Evolutionary conservation across 306 rosid species (phyloP).

Genomic region (Cicer arietinum): DNA sequence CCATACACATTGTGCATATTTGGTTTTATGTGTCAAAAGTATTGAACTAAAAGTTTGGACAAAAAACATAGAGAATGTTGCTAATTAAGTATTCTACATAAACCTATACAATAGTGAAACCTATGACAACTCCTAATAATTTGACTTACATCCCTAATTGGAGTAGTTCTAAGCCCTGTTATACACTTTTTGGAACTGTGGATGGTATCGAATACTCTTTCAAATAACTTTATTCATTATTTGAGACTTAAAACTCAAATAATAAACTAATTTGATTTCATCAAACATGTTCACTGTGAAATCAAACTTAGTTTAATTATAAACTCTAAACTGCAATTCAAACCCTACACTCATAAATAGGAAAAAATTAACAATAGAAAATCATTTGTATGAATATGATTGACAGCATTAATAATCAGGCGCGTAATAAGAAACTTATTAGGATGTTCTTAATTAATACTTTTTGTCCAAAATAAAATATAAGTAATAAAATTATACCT

Average conservation of each 20-base stretch:
- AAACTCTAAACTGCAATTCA: background rate
- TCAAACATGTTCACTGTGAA: background rate
- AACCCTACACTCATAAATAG: background rate
- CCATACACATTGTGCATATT: background rate
- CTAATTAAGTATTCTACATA: too few relatives aligned
- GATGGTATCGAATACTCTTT: background rate
- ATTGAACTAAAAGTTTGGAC: background rate
- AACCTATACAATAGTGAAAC: too few relatives aligned
- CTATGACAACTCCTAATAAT: too few relatives aligned
- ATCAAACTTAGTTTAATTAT: background rate
- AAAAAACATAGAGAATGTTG: background rate
- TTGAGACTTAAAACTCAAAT: background rate
- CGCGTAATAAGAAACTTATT: too few relatives aligned
- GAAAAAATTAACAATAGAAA: background rate
- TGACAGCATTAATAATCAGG: background rate
- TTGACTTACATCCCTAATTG: too few relatives aligned
- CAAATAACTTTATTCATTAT: background rate
- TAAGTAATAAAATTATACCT: too few relatives aligned
- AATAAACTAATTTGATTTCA: conserved; percentile 4
- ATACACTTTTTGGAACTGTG: too few relatives aligned
- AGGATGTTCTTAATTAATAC: too few relatives aligned
- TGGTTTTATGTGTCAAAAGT: background rate
- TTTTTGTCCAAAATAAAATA: too few relatives aligned
- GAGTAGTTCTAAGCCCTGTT: too few relatives aligned
- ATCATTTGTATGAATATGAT: background rate